Evolutionary conservation across 2,329 filamentous ascomycete genomes (phyloP).

Genomic region (Fusarium dlaminii): DNA sequence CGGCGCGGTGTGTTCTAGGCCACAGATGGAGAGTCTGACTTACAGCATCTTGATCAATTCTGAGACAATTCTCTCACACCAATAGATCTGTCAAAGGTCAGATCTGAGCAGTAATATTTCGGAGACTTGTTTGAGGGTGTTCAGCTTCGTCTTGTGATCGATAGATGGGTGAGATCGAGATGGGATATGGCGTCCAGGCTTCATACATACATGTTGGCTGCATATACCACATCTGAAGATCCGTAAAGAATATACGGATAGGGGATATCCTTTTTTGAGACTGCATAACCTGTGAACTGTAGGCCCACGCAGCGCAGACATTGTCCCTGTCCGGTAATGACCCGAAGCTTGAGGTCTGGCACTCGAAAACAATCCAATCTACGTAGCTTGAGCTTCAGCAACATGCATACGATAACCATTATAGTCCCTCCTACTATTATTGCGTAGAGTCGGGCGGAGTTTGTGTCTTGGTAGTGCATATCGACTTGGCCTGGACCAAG

Average conservation of each 20-base stretch:
- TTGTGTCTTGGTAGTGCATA: not conserved
- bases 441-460: not conserved
- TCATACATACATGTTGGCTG: not conserved
- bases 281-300: not conserved
- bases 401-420: fast-evolving
- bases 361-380: not conserved
- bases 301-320: not conserved
- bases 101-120: too few relatives aligned
- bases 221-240: not conserved
- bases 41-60: not conserved
- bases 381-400: too few relatives aligned
- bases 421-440: too few relatives aligned
- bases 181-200: not conserved
- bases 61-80: not conserved
- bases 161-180: not conserved
- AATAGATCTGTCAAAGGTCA: fast-evolving
- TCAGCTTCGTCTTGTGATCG: not conserved
- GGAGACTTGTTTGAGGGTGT: not conserved
- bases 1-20: not conserved
- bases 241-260: not conserved
- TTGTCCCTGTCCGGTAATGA: not conserved
- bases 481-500: not conserved
- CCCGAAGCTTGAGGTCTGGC: not conserved
- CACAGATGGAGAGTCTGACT: not conserved
- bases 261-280: not conserved